Conservation (phyloP, 2,329 filamentous ascomycete genomes). For the Ceratocystis smalleyi region DNA sequence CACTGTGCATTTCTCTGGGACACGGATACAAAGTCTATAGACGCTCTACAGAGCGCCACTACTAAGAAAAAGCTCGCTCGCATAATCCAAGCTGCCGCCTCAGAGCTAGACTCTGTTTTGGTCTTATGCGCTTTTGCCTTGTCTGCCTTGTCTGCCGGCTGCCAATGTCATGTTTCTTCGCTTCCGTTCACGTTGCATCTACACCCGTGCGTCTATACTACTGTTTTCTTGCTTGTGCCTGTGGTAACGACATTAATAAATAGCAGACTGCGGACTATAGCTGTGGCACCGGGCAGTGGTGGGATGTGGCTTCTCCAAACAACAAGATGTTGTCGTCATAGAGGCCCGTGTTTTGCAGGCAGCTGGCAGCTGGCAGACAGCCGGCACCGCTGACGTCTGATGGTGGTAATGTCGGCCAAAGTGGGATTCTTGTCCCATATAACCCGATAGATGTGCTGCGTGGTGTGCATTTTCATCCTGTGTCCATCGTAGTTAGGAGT, state of each 20-base stretch:
- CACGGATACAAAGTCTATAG: not conserved
- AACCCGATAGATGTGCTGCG: too few relatives aligned
- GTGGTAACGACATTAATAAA: not conserved
- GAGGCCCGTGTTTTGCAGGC: too few relatives aligned
- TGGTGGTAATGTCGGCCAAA: too few relatives aligned
- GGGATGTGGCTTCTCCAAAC: not conserved
- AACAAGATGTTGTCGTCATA: too few relatives aligned
- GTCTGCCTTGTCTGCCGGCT: not conserved
- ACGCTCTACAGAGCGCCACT: not conserved
- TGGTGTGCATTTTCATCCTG: too few relatives aligned
- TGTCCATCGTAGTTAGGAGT: too few relatives aligned
- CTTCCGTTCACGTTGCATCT: slow-evolving; percentile 1
- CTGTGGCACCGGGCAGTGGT: too few relatives aligned
- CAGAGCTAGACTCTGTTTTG: not conserved
- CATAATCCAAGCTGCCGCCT: not conserved
- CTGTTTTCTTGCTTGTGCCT: not conserved
- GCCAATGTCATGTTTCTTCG: not conserved
- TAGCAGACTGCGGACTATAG: not conserved
- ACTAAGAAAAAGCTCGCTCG: not conserved
- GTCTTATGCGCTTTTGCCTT: not conserved
- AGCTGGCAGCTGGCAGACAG: not conserved
- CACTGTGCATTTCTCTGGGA: too few relatives aligned
- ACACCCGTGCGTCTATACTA: not conserved
- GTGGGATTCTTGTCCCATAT: too few relatives aligned
- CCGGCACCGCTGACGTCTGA: not conserved